Conservation (phyloP, 2,329 filamentous ascomycete genomes). For the Thielaviopsis punctulata region DNA sequence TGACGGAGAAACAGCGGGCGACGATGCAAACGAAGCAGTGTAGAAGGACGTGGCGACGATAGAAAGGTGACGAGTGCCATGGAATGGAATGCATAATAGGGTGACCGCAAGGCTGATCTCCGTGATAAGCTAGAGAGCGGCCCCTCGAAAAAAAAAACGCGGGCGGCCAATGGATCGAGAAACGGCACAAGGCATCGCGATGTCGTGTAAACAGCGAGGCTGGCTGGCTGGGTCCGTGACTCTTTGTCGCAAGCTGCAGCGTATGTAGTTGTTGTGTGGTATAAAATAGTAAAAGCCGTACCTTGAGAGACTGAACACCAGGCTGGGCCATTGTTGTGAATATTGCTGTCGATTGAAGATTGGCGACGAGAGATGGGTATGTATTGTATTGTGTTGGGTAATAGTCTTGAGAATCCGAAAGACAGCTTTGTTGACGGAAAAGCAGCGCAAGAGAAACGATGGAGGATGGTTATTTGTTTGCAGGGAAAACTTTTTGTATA, state of each 20-base stretch:
- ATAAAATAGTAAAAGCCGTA: slow-evolving; percentile 24
- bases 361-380: not conserved
- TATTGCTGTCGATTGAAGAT: slow-evolving; percentile 11
- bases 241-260: slow-evolving; percentile 9
- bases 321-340: slow-evolving; percentile 62
- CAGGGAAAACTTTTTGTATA: too few relatives aligned
- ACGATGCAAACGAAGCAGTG: not conserved
- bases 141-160: not conserved
- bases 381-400: not conserved
- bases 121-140: not conserved
- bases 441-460: not conserved
- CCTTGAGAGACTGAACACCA: slow-evolving; percentile 83
- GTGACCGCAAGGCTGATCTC: not conserved
- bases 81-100: not conserved
- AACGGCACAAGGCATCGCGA: not conserved
- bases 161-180: not conserved
- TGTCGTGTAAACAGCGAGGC: not conserved
- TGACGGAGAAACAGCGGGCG: not conserved
- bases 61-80: not conserved
- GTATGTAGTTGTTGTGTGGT: slow-evolving; percentile 15
- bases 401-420: too few relatives aligned
- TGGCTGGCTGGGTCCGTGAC: not conserved
- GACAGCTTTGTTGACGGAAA: too few relatives aligned
- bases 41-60: not conserved
- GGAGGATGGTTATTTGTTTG: not conserved